Evolutionary conservation across 176 grass and related monocot genomes (phyloP).

Genomic region (Cenchrus americanus): DNA sequence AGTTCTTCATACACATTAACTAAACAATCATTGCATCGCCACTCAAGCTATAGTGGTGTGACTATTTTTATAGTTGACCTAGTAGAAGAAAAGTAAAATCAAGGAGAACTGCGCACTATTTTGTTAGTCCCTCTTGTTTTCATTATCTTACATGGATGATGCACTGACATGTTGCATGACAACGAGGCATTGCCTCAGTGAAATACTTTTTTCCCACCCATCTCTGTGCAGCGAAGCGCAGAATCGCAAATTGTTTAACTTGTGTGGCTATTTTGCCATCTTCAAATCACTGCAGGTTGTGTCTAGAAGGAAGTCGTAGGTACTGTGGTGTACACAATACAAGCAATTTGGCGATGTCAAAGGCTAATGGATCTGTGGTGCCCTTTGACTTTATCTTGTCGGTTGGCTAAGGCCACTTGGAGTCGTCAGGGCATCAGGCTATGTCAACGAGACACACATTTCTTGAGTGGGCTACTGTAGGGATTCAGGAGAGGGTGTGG

Average conservation of each 20-base stretch:
- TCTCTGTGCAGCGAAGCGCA: neutral
- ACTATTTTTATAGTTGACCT: slow-evolving; percentile 87
- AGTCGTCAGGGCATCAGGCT: slow-evolving; percentile 29
- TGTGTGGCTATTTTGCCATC: slow-evolving; percentile 12
- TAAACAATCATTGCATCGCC: slow-evolving; percentile 56
- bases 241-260: slow-evolving; percentile 13
- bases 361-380: slow-evolving; percentile 44
- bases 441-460: slow-evolving; percentile 47
- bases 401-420: slow-evolving; percentile 66
- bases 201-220: slow-evolving; percentile 11
- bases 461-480: slow-evolving; percentile 42
- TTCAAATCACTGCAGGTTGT: slow-evolving; percentile 33
- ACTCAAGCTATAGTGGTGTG: slow-evolving; percentile 64
- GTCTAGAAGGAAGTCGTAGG: slow-evolving; percentile 28
- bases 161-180: slow-evolving; percentile 28
- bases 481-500: slow-evolving; percentile 49
- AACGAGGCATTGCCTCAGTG: neutral
- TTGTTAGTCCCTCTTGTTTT: slow-evolving; percentile 57
- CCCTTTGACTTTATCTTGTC: slow-evolving; percentile 89
- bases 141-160: slow-evolving; percentile 45
- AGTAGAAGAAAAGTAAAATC: slow-evolving; percentile 69
- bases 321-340: slow-evolving; percentile 31
- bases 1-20: slow-evolving; percentile 47
- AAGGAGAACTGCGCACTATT: slow-evolving; percentile 49
- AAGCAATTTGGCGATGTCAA: slow-evolving; percentile 43